Evolutionary conservation across 1,139 yeast species (phyloP).

Genomic region (Yamadazyma blattariae): DNA sequence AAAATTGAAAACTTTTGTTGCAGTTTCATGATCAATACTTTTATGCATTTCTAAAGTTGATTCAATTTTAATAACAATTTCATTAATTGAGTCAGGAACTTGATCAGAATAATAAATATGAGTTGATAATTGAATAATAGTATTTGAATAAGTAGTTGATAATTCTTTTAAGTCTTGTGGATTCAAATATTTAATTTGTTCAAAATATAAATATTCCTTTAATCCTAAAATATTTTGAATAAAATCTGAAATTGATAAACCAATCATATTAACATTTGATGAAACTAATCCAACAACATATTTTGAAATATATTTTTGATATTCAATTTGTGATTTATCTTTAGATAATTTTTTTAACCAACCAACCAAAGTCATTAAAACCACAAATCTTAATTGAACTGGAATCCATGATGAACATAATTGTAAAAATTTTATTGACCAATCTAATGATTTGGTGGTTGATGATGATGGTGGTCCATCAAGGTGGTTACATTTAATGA

Average conservation of each 20-base stretch:
- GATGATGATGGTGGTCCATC: background rate
- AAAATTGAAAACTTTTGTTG: slow-evolving; percentile 17
- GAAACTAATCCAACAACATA: slow-evolving; percentile 67
- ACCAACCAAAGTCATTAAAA: slow-evolving; percentile 46
- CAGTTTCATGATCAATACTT: slow-evolving; percentile 5
- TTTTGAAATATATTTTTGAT: slow-evolving; percentile 50
- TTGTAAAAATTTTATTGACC: slow-evolving; percentile 62
- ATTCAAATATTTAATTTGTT: slow-evolving; percentile 15
- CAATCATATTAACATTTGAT: slow-evolving; percentile 81
- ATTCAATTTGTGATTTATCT: slow-evolving; percentile 21
- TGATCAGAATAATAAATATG: slow-evolving; percentile 81
- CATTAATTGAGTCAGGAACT: slow-evolving; percentile 70
- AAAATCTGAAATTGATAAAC: slow-evolving; percentile 83
- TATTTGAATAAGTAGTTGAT: slow-evolving; percentile 35
- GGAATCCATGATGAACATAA: slow-evolving; percentile 79
- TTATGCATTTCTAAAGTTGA: slow-evolving; percentile 21
- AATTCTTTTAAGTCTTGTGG: slow-evolving; percentile 23
- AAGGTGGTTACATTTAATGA: slow-evolving; percentile 25
- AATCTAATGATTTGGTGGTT: slow-evolving; percentile 26
- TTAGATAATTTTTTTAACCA: slow-evolving; percentile 24
- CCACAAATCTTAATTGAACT: slow-evolving; percentile 78
- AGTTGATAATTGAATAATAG: slow-evolving; percentile 62
- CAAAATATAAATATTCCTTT: slow-evolving; percentile 48
- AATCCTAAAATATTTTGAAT: slow-evolving; percentile 60
- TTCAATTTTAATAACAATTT: slow-evolving; percentile 43